Evolutionary conservation across 768 basidiomycete genomes (phyloP).

Genomic region (Collybiopsis luxurians): DNA sequence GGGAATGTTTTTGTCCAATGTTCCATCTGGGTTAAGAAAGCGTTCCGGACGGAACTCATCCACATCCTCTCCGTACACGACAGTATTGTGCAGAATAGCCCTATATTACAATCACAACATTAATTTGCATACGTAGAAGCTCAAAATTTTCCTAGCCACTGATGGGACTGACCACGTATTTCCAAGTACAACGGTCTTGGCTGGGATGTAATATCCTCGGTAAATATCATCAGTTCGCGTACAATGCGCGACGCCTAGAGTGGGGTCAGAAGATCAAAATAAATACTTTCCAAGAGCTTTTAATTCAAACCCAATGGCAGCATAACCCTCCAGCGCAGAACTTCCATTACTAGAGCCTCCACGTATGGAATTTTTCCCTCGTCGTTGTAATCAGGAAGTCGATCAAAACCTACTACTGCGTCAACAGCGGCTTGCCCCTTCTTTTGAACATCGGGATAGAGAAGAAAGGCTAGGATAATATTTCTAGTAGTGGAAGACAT

Average conservation of each 20-base stretch:
- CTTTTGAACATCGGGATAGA: constrained; percentile 22
- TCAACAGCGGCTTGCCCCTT: constrained; percentile 32
- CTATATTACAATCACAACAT: constrained; percentile 1
- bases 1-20: neutral
- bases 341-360: constrained; percentile 29
- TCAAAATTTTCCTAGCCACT: too few relatives aligned
- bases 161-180: neutral
- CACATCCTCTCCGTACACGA: constrained; percentile 24
- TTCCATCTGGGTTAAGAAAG: constrained; percentile 11
- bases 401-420: constrained; percentile 20
- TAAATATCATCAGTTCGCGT: constrained; percentile 30
- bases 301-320: constrained; percentile 19
- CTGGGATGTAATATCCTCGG: constrained; percentile 24
- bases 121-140: too few relatives aligned
- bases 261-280: neutral
- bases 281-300: neutral
- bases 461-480: constrained; percentile 27
- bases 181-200: neutral
- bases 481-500: constrained; percentile 19
- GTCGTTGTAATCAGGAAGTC: constrained; percentile 30
- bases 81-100: constrained; percentile 16
- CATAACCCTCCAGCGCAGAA: constrained; percentile 25
- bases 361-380: constrained; percentile 26
- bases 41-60: constrained; percentile 27
- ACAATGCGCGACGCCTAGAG: constrained; percentile 28